These are phyloP conservation scores for Trichoderma gracile DNA, from an alignment of 2,329 filamentous ascomycete species.

Conservation along the genomic window DNA sequence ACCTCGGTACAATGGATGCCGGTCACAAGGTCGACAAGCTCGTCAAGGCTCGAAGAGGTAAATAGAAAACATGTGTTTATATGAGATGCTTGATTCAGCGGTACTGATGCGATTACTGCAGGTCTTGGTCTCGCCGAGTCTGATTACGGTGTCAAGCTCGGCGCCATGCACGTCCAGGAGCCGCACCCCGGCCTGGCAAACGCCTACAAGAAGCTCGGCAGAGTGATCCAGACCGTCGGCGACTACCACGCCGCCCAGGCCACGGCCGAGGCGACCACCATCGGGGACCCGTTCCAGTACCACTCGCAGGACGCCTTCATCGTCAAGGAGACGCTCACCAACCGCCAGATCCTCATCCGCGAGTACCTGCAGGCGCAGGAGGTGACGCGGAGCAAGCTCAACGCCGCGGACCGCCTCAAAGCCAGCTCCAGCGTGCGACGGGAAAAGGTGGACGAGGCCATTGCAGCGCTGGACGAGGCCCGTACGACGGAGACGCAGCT, in stretches of 20 bases:
- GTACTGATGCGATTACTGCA: conserved; percentile 40
- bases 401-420: conserved; percentile 85
- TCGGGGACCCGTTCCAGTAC: conserved; percentile 91
- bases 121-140: conserved; percentile 89
- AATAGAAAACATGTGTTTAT: too few species aligned
- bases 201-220: conserved; percentile 93
- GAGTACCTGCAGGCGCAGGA: conserved; percentile 92
- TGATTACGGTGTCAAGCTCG: conserved; percentile 88
- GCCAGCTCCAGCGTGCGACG: conserved; percentile 80
- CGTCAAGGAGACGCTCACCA: conserved; percentile 96
- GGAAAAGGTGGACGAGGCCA: conserved; percentile 98
- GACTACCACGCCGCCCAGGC: conserved; percentile 96
- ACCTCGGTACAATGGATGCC: conserved; percentile 93
- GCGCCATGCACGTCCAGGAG: conserved; percentile 84
- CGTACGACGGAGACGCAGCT: conserved; percentile 78
- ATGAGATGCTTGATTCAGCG: too few species aligned
- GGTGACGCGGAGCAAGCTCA: conserved; percentile 75
- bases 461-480: conserved; percentile 84
- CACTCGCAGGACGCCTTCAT: conserved; percentile 96
- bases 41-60: conserved; percentile 89
- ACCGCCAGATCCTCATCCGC: conserved; percentile 92
- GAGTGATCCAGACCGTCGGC: conserved; percentile 87
- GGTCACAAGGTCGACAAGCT: conserved; percentile 94
- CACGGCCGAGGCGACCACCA: conserved; percentile 90
- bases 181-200: conserved; percentile 83